Percentiles rank a stretch among this genome's conserved stretches.
phyloP scores from a whole-genome alignment of 2,329 filamentous ascomycete species.

The Endoconidiophora laricicola region DNA sequence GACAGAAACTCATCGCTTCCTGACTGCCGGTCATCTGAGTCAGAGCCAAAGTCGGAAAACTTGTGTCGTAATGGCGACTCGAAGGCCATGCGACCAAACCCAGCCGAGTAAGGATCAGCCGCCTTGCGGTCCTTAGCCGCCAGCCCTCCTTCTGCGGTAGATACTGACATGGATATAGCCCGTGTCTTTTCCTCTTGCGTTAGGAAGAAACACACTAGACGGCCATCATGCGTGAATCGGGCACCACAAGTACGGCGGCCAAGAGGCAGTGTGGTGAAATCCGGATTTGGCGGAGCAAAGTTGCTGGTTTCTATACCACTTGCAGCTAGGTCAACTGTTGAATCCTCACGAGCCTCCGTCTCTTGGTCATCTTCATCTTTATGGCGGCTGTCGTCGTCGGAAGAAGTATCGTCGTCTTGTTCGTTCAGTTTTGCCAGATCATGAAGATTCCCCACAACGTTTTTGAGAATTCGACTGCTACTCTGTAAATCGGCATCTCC shows the following conservation, averaged over 20 bases:
- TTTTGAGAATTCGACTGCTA: conserved; percentile 45
- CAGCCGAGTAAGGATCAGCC: conserved; percentile 39
- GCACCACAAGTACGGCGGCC: conserved; percentile 42
- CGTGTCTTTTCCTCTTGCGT: conserved; percentile 46
- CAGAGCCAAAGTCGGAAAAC: conserved; percentile 32
- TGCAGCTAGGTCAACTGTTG: conserved; percentile 36
- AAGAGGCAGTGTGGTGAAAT: conserved; percentile 32
- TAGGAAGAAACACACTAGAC: conserved; percentile 51
- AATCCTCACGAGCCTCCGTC: conserved; percentile 33
- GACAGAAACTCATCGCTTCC: conserved; percentile 20
- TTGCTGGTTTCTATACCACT: conserved; percentile 39
- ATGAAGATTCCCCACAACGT: conserved; percentile 28
- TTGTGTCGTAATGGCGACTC: conserved; percentile 31
- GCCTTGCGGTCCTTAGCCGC: conserved; percentile 26
- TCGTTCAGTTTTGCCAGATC: conserved; percentile 43
- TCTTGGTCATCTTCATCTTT: background rate
- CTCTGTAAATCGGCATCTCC: conserved; percentile 44
- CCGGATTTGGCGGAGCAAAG: conserved; percentile 32
- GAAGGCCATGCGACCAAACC: conserved; percentile 37
- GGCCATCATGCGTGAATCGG: conserved; percentile 44
- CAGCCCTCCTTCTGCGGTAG: background rate
- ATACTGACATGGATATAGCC: conserved; percentile 19
- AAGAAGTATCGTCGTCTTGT: conserved; percentile 59
- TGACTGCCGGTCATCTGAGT: conserved; percentile 28
- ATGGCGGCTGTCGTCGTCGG: conserved; percentile 40